Evolutionary conservation across 2,329 filamentous ascomycete genomes (phyloP), one percentile per base, ranked within the genome.

Genomic region (Aspergillus bombycis): DNA sequence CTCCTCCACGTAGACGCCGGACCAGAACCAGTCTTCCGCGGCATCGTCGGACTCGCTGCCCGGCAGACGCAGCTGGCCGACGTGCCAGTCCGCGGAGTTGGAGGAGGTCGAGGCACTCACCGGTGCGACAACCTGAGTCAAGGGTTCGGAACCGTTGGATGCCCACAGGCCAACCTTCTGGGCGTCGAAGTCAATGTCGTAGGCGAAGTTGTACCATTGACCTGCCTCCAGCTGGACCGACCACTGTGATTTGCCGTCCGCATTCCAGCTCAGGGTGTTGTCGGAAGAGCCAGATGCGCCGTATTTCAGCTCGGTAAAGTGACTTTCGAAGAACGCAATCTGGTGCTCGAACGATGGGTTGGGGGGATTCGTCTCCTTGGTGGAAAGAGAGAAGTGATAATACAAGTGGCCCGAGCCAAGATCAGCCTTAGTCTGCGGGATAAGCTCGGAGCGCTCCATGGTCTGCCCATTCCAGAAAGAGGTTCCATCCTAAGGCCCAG

Each of bases 121-220:
- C 1, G 89, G 86, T 3, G 83, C 82, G 5, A 88, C 88, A 1
- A 85, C 85, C 72, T 86, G 83, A 60, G 78, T 82, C 32, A 92
- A 79, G 28, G 84, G 78, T 38, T 84, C 83, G 16, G 81, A 80
- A 36, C 88, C 89, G n/a, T 86, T 89, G 0, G 88, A 91, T 76
- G 91, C 88, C 85, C 88, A 92, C 77, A 92, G 88, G 16, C 84
- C 85, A 36, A 92, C 88, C 6, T 83, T 86, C 67, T 83, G 79
- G 50, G 80, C 84, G 21, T 77, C 78, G 71, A 92, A 93, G 79
- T 92, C 85, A 65, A 91, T 90, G 74, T 88, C 89, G 71, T 91
- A 92, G 55, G 89, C 90, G 70, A 91, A 83, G 74, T 93, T 93
- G 75, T 92, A 89, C 90, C 90, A 92, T 12, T 88, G 85, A 45